Evolutionary conservation across 257 asterid genomes (phyloP).

Genomic region (Verbena officinalis): DNA sequence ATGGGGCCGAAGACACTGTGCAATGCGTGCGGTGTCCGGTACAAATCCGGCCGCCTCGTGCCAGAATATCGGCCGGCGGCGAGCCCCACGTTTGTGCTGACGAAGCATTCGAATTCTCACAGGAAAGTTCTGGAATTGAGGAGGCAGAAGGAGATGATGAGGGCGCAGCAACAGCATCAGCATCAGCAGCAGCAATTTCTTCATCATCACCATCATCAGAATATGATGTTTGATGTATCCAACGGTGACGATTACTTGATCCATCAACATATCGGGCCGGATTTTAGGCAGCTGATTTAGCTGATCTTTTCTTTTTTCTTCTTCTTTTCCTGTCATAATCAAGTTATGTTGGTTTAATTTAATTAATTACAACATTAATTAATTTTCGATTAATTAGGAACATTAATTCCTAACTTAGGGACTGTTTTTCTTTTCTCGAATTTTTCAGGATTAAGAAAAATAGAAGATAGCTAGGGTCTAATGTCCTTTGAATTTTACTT

Average conservation of each 20-base stretch:
- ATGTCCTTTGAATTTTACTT: slow-evolving; percentile 27
- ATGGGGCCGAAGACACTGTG: slow-evolving; percentile 94
- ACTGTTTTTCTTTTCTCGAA: slow-evolving; percentile 16
- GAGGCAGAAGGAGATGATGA: slow-evolving; percentile 67
- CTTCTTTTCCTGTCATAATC: slow-evolving; percentile 11
- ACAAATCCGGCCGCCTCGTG: slow-evolving; percentile 86
- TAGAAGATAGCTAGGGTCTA: slow-evolving; percentile 43
- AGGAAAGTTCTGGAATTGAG: slow-evolving; percentile 82
- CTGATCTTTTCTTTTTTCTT: slow-evolving; percentile 14
- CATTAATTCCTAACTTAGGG: slow-evolving; percentile 45
- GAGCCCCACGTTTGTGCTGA: slow-evolving; percentile 82
- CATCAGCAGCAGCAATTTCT: slow-evolving; percentile 32
- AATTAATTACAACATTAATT: not conserved
- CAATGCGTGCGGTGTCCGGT: slow-evolving; percentile 90
- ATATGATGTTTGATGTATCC: slow-evolving; percentile 65
- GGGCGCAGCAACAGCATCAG: slow-evolving; percentile 46
- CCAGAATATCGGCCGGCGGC: slow-evolving; percentile 93
- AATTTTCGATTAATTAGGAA: slow-evolving; percentile 35
- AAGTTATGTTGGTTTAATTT: slow-evolving; percentile 3
- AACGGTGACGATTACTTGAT: slow-evolving; percentile 78
- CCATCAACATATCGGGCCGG: slow-evolving; percentile 77
- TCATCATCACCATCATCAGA: slow-evolving; percentile 39
- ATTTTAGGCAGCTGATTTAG: slow-evolving; percentile 69
- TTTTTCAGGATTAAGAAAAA: not conserved
- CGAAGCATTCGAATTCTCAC: slow-evolving; percentile 91